phyloP scores from a whole-genome alignment of 208 protist species.

The Crithidia expoeki region DNA sequence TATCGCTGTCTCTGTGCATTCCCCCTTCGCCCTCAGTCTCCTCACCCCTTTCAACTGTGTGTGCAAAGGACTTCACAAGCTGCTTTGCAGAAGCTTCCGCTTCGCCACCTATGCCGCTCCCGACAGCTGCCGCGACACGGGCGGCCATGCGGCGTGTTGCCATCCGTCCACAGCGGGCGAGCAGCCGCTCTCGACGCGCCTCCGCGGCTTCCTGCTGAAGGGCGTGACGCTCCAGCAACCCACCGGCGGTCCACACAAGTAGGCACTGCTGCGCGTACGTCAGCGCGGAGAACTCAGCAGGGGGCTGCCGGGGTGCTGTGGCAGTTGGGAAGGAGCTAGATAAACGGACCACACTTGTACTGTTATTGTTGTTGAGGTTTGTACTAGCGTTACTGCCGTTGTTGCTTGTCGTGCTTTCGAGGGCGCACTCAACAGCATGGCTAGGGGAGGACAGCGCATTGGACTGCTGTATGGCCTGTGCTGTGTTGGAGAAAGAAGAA shows the following conservation, averaged over 20 bases:
- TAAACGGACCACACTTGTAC: neutral
- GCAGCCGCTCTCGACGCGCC: slow-evolving; percentile 23
- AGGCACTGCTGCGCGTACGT: slow-evolving; percentile 81
- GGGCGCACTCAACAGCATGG: neutral
- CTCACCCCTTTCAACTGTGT: neutral
- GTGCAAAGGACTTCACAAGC: neutral
- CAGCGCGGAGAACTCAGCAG: slow-evolving; percentile 36
- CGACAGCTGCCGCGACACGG: slow-evolving; percentile 24
- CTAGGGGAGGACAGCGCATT: neutral
- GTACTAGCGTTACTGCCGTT: too few relatives aligned
- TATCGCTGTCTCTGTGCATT: neutral
- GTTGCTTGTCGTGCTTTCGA: neutral
- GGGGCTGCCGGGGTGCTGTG: neutral
- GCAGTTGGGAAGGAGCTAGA: neutral
- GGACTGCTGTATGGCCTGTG: neutral
- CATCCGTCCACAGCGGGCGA: slow-evolving; percentile 35
- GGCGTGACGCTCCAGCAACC: slow-evolving; percentile 39
- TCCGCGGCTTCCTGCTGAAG: slow-evolving; percentile 14
- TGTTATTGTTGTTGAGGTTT: too few relatives aligned
- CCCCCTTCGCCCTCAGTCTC: neutral
- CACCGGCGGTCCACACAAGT: slow-evolving; percentile 68
- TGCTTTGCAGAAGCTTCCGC: neutral
- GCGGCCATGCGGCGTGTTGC: slow-evolving; percentile 48
- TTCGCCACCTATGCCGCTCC: neutral
- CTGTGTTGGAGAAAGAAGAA: neutral